phyloP scores from a whole-genome alignment of 768 basidiomycete genomes.

The Ephemerocybe angulata region DNA sequence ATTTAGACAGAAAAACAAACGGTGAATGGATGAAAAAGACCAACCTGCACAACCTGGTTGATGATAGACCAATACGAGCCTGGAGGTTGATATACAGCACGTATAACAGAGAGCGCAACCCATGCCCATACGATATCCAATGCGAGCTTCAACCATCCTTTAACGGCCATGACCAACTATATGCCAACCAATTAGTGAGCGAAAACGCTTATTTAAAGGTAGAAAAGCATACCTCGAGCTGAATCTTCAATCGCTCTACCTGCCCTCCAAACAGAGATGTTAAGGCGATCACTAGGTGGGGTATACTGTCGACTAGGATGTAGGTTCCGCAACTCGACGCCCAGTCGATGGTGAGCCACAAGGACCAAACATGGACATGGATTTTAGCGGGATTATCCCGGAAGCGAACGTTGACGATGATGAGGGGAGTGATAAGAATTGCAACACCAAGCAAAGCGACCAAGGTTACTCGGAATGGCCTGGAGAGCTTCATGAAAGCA shows the following conservation, averaged over 20 bases:
- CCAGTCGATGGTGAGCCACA: constrained; percentile 71
- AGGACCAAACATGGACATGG: constrained; percentile 61
- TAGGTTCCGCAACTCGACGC: constrained; percentile 57
- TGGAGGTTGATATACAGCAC: constrained; percentile 53
- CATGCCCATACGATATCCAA: constrained; percentile 70
- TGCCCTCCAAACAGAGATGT: constrained; percentile 55
- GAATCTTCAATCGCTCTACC: constrained; percentile 62
- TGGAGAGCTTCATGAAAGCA: constrained; percentile 63
- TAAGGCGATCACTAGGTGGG: constrained; percentile 46
- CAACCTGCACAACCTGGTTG: constrained; percentile 69
- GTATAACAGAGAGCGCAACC: constrained; percentile 67
- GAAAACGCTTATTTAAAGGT: no score
- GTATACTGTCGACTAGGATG: constrained; percentile 61
- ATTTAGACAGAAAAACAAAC: no score
- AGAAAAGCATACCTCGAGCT: constrained; percentile 53
- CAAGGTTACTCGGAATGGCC: constrained; percentile 55
- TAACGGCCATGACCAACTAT: constrained; percentile 65
- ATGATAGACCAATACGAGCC: constrained; percentile 65
- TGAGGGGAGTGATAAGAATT: constrained; percentile 64
- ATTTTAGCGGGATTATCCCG: constrained; percentile 40
- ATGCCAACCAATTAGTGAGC: no score
- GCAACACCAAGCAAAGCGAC: constrained; percentile 56
- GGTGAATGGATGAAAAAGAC: constrained; percentile 6
- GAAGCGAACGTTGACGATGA: constrained; percentile 67
- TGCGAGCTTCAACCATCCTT: constrained; percentile 65